phyloP scores from a whole-genome alignment of 1,139 yeast genomes.

The Diutina pseudorugosa region DNA sequence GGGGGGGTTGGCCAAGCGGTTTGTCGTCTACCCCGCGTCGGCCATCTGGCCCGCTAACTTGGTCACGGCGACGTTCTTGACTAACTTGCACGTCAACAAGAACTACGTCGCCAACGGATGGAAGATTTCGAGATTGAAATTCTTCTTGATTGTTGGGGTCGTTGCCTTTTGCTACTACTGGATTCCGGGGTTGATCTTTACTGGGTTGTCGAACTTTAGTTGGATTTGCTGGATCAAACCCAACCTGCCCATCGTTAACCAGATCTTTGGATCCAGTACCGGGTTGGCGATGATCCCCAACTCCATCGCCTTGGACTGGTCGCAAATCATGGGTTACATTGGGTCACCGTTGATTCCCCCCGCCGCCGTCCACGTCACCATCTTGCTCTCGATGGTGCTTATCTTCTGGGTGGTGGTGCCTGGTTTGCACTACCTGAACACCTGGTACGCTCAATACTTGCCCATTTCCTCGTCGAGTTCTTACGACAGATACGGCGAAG shows the following conservation, averaged over 20 bases:
- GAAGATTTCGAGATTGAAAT: constrained; percentile 16
- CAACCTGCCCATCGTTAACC: constrained; percentile 38
- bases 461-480: constrained; percentile 31
- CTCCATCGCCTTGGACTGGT: constrained; percentile 22
- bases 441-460: constrained; percentile 32
- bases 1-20: constrained; percentile 46
- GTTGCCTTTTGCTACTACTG: constrained; percentile 21
- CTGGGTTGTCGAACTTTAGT: constrained; percentile 14
- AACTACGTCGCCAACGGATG: constrained; percentile 35
- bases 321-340: constrained; percentile 39
- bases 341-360: constrained; percentile 65
- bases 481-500: constrained; percentile 22
- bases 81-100: constrained; percentile 49
- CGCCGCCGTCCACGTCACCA: constrained; percentile 41
- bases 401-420: constrained; percentile 32
- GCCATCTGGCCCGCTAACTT: constrained; percentile 59
- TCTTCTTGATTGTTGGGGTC: constrained; percentile 8
- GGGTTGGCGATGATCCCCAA: constrained; percentile 54
- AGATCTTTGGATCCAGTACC: constrained; percentile 45
- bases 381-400: constrained; percentile 18
- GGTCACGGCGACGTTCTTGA: constrained; percentile 35
- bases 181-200: constrained; percentile 27
- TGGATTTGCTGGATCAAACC: constrained; percentile 23
- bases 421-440: constrained; percentile 28
- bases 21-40: constrained; percentile 48